phyloP scores from a whole-genome alignment of 768 basidiomycete genomes.

The Melanogaster broomeanus region DNA sequence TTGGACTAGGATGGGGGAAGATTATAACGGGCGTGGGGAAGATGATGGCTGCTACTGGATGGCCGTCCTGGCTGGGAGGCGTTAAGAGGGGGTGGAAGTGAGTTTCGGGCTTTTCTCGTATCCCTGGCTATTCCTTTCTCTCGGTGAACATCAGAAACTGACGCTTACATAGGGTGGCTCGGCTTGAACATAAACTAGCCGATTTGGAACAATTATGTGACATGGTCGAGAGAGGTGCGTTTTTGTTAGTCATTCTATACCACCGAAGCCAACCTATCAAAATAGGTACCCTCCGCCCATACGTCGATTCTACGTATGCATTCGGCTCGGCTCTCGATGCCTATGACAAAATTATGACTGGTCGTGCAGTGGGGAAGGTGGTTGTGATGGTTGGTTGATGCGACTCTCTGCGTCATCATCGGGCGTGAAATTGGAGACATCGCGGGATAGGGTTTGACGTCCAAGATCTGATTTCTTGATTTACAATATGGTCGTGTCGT shows the following conservation, averaged over 20 bases:
- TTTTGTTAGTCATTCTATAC: neutral
- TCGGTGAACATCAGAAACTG: neutral
- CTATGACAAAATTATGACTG: constrained; percentile 59
- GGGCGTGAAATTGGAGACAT: too few relatives aligned
- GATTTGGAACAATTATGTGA: constrained; percentile 38
- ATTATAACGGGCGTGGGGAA: neutral
- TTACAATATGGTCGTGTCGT: too few relatives aligned
- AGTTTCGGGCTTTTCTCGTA: constrained; percentile 12
- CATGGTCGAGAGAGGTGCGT: constrained; percentile 45
- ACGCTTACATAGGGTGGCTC: constrained; percentile 33
- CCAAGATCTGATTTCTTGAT: too few relatives aligned
- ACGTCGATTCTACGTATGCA: constrained; percentile 58
- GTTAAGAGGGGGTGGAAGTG: constrained; percentile 48
- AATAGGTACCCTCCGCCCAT: constrained; percentile 47
- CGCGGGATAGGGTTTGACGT: too few relatives aligned
- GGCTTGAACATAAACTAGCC: constrained; percentile 31
- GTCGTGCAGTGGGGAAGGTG: constrained; percentile 64
- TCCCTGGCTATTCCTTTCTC: too few relatives aligned
- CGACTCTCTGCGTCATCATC: neutral
- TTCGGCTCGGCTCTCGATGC: constrained; percentile 62
- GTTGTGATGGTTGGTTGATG: constrained; percentile 50
- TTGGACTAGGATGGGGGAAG: constrained; percentile 16
- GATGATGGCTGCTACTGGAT: constrained; percentile 1
- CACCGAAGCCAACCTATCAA: constrained; percentile 15
- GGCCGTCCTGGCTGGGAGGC: constrained; percentile 58